Percentiles rank a stretch among this genome's conserved stretches.
Evolutionary conservation across 768 basidiomycete species (phyloP).

Genomic region (Butyriboletus loyo): DNA sequence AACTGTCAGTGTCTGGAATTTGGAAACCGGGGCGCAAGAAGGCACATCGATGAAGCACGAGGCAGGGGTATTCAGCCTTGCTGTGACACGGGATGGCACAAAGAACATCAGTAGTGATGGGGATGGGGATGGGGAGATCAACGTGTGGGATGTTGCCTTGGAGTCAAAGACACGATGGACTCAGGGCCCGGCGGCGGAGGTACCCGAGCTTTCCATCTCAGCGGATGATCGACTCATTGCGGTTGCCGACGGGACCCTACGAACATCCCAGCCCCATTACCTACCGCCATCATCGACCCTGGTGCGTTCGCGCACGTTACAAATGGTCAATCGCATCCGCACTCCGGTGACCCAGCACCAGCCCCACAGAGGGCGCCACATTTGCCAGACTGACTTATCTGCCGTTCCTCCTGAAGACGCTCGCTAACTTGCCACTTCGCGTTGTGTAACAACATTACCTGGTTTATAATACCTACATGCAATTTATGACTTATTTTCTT

Average conservation of each 20-base stretch:
- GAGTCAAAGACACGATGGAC: not conserved
- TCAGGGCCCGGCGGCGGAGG: too few species aligned
- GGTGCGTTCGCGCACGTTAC: too few species aligned
- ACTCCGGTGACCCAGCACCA: too few species aligned
- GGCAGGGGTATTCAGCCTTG: accelerated
- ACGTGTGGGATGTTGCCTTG: not conserved
- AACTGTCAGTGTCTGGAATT: not conserved
- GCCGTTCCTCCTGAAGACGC: slow-evolving; percentile 79
- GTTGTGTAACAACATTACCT: too few species aligned
- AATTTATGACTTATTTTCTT: too few species aligned
- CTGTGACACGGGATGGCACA: not conserved
- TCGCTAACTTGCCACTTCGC: slow-evolving; percentile 71
- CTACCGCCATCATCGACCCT: not conserved
- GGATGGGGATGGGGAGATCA: not conserved
- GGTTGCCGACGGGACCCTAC: not conserved
- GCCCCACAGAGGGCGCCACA: slow-evolving; percentile 48
- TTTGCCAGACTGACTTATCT: slow-evolving; percentile 75
- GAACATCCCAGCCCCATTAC: too few species aligned
- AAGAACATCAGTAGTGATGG: not conserved
- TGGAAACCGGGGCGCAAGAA: not conserved
- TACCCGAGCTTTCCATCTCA: not conserved
- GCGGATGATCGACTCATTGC: not conserved
- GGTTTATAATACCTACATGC: too few species aligned
- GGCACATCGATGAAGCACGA: not conserved
- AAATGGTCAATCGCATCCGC: too few species aligned